Base-by-base conservation (phyloP, 2,329 filamentous ascomycete species). In the Ophiosphaerella herpotricha region DNA sequence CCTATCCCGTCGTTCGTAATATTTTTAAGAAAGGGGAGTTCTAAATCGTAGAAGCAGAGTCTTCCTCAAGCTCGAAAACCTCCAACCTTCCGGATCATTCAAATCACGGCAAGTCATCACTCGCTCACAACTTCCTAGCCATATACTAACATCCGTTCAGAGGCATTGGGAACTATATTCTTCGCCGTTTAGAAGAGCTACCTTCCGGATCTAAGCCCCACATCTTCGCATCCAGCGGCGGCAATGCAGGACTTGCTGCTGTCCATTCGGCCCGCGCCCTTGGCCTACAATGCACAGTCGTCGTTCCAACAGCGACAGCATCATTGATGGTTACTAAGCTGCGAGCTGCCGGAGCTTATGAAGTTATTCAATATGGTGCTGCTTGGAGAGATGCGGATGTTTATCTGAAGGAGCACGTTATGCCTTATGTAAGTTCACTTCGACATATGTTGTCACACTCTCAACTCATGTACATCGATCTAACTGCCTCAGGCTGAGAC, bases 31-130 rank as follows among this genome's bases (percentile, higher is more conserved):
- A 61, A 57, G 58, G 55, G 48, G 47, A 63, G 48, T 62, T 62
- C 73, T 75, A 75, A 75, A 70, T 70, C 65, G 66, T 60, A 76
- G 68, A 72, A 80, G 89, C 77, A 86, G 88, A 76, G 84, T 95
- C 72, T 90, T 89, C 72, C 85, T 95, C 65, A 95, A 95, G 73
- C 83, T 94, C 55, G 90, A 95, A 64, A 90, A 89, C 68, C 82
- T 91, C 46, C 91, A 96, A 67, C 91, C 90, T 4, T 88, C 87
- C 18, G 89, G 89, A 56, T 92, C 89, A 34, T 96, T 95, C 84
- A 94, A 95, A 73, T 92, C 89, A 39, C 63, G 70, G 70, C 73
- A 70, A 52, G 61, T 40, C 43, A 48, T n/a, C 18, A 37, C 4
- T 21, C 5, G 18, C 13, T 23, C 24, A 6, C 18, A 32, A 7